A percentile compares a stretch with the other conserved stretches of the same genome.
These are phyloP conservation scores for Chalciporus piperatoides DNA, from an alignment of 1,284 basidiomycete genomes.

Conservation along the genomic window DNA sequence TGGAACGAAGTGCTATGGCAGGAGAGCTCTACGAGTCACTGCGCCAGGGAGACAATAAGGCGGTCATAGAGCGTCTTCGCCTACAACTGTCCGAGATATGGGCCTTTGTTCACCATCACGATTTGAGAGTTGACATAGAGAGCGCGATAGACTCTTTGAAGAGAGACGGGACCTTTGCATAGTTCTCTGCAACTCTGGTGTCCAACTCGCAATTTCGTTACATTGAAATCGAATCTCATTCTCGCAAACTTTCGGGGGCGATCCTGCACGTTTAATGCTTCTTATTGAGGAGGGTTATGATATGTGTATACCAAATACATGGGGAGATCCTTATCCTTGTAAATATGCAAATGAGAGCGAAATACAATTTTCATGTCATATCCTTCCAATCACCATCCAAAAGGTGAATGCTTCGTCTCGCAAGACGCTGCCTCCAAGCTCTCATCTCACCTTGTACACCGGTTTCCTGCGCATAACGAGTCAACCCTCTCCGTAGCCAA, in stretches of 20 bases:
- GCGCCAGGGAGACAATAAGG: conserved; percentile 20
- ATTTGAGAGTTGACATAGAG: conserved; percentile 36
- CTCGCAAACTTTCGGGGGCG: too few species aligned
- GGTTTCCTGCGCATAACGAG: conserved; percentile 56
- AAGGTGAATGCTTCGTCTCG: conserved; percentile 52
- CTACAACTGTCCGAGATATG: conserved; percentile 39
- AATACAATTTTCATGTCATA: conserved; percentile 26
- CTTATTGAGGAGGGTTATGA: conserved; percentile 6
- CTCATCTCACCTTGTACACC: conserved; percentile 77
- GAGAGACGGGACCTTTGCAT: neutral
- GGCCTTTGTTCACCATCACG: conserved; percentile 48
- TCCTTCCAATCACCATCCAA: conserved; percentile 68
- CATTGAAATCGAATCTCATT: too few species aligned
- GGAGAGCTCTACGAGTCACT: conserved; percentile 43
- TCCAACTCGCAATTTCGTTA: neutral
- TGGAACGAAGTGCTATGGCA: conserved; percentile 36
- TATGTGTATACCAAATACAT: conserved; percentile 3
- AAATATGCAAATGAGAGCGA: conserved; percentile 14
- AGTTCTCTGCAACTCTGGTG: neutral
- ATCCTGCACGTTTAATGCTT: neutral
- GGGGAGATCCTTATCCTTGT: neutral
- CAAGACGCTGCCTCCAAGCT: conserved; percentile 61
- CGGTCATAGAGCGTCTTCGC: conserved; percentile 25
- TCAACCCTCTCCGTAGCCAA: conserved; percentile 68
- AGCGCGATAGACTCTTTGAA: conserved; percentile 6